phyloP scores from a whole-genome alignment of 2,329 filamentous ascomycete genomes.

The Ophiostoma quercus region DNA sequence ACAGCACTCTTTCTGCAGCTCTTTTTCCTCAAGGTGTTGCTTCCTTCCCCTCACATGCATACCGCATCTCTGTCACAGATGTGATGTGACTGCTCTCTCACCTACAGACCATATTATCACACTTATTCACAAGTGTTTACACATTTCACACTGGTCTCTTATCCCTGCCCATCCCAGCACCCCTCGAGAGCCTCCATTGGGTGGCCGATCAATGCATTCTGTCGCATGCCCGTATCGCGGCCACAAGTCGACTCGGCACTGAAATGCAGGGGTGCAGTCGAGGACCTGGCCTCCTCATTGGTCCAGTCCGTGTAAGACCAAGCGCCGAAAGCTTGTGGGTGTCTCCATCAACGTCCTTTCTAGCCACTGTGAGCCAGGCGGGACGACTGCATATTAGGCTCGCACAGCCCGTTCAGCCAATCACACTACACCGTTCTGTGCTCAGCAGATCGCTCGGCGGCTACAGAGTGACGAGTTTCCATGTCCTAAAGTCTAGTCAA shows the following conservation, averaged over 20 bases:
- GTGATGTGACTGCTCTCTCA: background rate
- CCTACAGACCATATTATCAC: background rate
- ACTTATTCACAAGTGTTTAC: background rate
- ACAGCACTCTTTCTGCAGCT: background rate
- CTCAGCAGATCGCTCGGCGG: conserved; percentile 18
- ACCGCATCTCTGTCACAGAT: background rate
- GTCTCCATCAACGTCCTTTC: background rate
- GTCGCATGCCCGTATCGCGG: conserved; percentile 4
- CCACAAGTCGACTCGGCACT: conserved; percentile 14
- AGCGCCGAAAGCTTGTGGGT: conserved; percentile 11
- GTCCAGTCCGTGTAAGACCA: conserved; percentile 13
- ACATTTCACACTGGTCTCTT: background rate
- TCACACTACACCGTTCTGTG: conserved; percentile 20
- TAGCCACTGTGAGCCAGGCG: background rate
- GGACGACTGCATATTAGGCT: conserved; percentile 3
- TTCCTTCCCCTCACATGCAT: background rate
- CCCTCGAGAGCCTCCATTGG: background rate
- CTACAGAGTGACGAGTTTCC: conserved; percentile 19
- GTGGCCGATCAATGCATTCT: background rate
- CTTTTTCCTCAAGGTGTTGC: background rate
- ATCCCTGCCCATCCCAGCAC: conserved; percentile 2
- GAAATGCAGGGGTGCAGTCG: conserved; percentile 11
- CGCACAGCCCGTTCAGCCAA: conserved; percentile 5
- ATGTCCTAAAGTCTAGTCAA: background rate
- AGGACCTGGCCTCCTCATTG: background rate